Evolutionary conservation across 2,329 filamentous ascomycete species (phyloP), one percentile per base, ranked within the genome.

Genomic region (Venturia effusa): DNA sequence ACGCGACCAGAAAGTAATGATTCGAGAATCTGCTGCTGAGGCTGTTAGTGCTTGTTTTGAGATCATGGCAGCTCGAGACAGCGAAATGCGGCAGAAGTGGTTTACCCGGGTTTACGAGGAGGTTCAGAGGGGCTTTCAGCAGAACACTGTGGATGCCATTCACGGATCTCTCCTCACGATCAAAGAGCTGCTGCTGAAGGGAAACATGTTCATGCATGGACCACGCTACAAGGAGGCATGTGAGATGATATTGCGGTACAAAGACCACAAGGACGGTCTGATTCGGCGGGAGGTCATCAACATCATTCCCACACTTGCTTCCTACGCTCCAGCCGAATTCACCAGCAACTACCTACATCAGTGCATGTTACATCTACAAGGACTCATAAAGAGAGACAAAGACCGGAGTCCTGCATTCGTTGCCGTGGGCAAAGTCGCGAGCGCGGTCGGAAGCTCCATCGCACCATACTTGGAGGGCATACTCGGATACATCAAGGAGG

Each of bases 131-230:
- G 92, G 92, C 7, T 86, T 99, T 69, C 87, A 88, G 73, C 68
- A 87, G 61, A 88, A 86, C 69, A 91, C 90, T 22, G 83, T 95
- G 63, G 94, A 99, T 74, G 88, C 87, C 66, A 88, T 96, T 51
- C 95, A 99, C 73, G 94, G 91, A n/a, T 97, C 93, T 1, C 82
- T 99, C 48, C 82, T 99, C 24, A 92, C 95, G 1, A 83, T 97
- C 70, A 95, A 93, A 74, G 93, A 97, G 76, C 83, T 99, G 59
- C 84, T 99, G 22, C 85, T 94, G 67, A 93, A 96, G 73, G 94
- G 94, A 62, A 92, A 92, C 69, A 99, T 99, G 93, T 99, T 96
- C 75, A 97, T 99, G 94, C 92, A 96, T 71, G 90, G 92, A 45
- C 86, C 92, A 48, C 76, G 77, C 72, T 99, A 97, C 75, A 85